Base-by-base conservation (phyloP, 2,329 filamentous ascomycete genomes). In the Colletotrichum aenigma region DNA sequence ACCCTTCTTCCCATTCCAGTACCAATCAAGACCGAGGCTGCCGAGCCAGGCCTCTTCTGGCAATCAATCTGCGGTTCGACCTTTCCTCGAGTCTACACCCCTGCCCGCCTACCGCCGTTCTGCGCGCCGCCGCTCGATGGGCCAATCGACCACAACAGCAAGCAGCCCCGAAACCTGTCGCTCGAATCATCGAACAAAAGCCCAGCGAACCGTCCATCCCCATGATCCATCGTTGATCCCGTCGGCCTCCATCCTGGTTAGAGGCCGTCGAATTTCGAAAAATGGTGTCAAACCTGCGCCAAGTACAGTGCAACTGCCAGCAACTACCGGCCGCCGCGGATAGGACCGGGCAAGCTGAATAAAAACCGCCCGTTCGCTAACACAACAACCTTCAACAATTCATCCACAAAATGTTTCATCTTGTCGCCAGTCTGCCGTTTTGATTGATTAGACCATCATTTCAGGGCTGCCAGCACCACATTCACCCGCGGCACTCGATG, bases 41-140 rank as follows among this genome's bases (percentile, higher is more conserved):
- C 66, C 61, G 55, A 70, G 43, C 74, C 71, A 75, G 71, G 66
- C 71, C 58, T 70, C 71, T 56, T 75, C 71, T 61, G 66, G 61
- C 71, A 76, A 74, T 70, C 71, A 76, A 76, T 75, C 71, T 76
- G 71, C 74, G 71, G 66, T 73, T 66, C 56, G 48, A 66, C 61
- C 74, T 76, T 32, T 36, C 68, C 32, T 68, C 74, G 70, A 18
- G 18, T 60, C 26, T 18, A 58, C 64, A 58, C 65, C 64, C 60
- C n/a, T 75, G 56, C 58, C 26, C 24, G 21, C 43, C n/a, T 52
- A 52, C 43, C 43, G 43, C 43, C 43, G 43, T 21, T n/a, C n/a
- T 52, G 43, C 43, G 10, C n/a, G 43, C 43, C 43, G 65, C 30
- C n/a, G 58, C 58, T 32, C 7, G 0, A 12, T 21, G 26, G 12